These are phyloP conservation scores for Viola pubescens DNA, from an alignment of 441 rosid genomes.

Conservation along the genomic window DNA sequence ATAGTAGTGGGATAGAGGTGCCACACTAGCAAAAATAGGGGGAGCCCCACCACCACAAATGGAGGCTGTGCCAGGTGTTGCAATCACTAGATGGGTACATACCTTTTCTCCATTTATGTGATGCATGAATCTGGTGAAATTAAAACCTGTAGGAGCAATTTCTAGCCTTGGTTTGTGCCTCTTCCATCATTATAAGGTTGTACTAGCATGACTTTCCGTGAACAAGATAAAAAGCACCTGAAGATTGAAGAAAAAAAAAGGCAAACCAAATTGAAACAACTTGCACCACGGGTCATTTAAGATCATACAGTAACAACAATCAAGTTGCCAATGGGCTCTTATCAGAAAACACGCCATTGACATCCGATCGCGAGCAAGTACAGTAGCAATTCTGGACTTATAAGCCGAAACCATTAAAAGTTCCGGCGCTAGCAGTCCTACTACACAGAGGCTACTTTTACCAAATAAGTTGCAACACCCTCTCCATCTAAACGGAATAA, in stretches of 20 bases:
- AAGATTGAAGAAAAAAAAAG: no score
- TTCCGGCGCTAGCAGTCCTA: no score
- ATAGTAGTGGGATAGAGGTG: slow-evolving; percentile 13
- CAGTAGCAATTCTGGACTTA: no score
- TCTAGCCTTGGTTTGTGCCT: slow-evolving; percentile 24
- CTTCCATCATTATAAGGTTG: slow-evolving; percentile 18
- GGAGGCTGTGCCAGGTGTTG: slow-evolving; percentile 19
- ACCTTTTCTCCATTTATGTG: not conserved
- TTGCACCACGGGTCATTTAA: no score
- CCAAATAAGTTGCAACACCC: not conserved
- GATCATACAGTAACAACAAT: no score
- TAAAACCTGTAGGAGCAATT: slow-evolving; percentile 6
- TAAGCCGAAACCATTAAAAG: no score
- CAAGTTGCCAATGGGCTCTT: no score
- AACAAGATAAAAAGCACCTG: no score
- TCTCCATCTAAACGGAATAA: not conserved
- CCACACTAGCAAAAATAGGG: slow-evolving; percentile 14
- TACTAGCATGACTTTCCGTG: not conserved
- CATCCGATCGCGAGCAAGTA: no score
- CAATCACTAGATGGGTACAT: slow-evolving; percentile 6
- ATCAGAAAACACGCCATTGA: no score
- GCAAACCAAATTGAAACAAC: no score
- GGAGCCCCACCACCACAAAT: slow-evolving; percentile 15
- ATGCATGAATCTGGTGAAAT: slow-evolving; percentile 13
- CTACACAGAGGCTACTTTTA: no score